Evolutionary conservation across 2,329 filamentous ascomycete species (phyloP).

Genomic region (Sporothrix euskadiensis): DNA sequence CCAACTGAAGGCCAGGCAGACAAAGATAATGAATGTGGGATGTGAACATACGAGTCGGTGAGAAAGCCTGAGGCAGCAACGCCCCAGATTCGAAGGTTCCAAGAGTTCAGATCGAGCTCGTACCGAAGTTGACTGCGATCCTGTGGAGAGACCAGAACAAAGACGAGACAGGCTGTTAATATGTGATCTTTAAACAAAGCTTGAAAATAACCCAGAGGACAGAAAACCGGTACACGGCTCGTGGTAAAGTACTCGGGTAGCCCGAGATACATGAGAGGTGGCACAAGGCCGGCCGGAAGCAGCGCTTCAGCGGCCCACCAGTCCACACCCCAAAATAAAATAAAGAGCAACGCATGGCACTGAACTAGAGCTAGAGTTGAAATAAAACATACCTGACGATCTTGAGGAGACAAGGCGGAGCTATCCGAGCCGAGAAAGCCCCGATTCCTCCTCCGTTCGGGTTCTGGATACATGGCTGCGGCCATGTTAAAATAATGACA

Average conservation of each 20-base stretch:
- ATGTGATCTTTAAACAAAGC: background rate
- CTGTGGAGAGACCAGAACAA: constrained; percentile 36
- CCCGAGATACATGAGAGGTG: background rate
- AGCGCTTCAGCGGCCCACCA: background rate
- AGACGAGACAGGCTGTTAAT: constrained; percentile 1
- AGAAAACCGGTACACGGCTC: background rate
- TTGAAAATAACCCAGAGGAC: background rate
- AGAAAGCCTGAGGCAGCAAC: constrained; percentile 57
- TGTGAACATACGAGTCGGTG: constrained; percentile 51
- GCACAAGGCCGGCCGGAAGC: background rate
- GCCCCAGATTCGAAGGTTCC: constrained; percentile 57
- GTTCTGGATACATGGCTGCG: constrained; percentile 39
- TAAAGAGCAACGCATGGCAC: background rate
- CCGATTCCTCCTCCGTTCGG: constrained; percentile 47
- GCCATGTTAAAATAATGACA: constrained; percentile 25
- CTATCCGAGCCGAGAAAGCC: constrained; percentile 54
- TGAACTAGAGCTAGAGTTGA: background rate
- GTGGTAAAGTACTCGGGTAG: background rate
- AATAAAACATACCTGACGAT: constrained; percentile 47
- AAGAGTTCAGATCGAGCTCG: constrained; percentile 56
- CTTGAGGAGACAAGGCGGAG: constrained; percentile 52
- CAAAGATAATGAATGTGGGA: background rate
- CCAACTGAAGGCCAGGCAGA: background rate
- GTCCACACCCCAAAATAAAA: background rate
- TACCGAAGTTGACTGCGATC: constrained; percentile 55